Percentiles rank a stretch among this genome's conserved stretches.
phyloP scores from a whole-genome alignment of 305 asterid species.

The Nicotiana rustica region DNA sequence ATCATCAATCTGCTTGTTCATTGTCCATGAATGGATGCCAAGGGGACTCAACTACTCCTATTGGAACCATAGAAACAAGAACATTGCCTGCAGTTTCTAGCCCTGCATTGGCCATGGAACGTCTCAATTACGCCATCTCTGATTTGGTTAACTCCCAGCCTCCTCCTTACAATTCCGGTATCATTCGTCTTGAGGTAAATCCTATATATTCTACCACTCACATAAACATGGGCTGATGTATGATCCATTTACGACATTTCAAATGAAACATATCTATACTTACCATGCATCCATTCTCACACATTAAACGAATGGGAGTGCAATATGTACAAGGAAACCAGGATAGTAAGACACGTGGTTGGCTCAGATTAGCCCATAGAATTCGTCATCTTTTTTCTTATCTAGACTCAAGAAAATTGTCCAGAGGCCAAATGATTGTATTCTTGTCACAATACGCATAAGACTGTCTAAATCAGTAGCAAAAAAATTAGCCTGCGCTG shows the following conservation, averaged over 20 bases:
- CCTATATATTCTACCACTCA: neutral
- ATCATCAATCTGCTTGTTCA: conserved; percentile 49
- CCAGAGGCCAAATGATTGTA: neutral
- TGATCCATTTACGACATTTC: neutral
- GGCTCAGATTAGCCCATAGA: conserved; percentile 47
- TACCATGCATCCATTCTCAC: neutral
- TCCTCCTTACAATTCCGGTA: conserved; percentile 63
- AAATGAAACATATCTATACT: neutral
- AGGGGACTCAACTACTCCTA: conserved; percentile 65
- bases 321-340: neutral
- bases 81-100: conserved; percentile 61
- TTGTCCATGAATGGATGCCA: conserved; percentile 73
- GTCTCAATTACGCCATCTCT: conserved; percentile 66
- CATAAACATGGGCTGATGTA: neutral
- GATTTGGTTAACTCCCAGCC: conserved; percentile 51
- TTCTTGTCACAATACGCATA: neutral
- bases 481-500: neutral
- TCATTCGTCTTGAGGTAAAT: conserved; percentile 79
- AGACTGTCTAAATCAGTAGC: neutral
- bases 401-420: neutral
- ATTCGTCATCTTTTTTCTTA: neutral
- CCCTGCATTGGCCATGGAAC: conserved; percentile 58
- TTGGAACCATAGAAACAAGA: conserved; percentile 69
- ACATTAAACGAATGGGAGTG: too few species aligned
- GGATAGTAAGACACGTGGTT: conserved; percentile 68